Conservation (phyloP, 805 yeast species). For the Sugiyamaella valdiviana region DNA sequence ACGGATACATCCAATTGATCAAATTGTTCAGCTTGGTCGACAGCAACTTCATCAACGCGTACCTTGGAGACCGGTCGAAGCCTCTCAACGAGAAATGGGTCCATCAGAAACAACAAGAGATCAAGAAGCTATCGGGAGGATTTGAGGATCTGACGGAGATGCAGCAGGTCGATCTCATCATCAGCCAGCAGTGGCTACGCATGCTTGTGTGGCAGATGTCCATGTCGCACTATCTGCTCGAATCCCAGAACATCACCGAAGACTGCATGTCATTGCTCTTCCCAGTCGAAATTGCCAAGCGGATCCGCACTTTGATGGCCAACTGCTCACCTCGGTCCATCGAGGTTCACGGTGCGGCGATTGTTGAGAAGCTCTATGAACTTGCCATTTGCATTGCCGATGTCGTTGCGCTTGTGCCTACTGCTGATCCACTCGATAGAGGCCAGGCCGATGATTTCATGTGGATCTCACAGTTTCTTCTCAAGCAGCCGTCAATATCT, state of each 20-base stretch:
- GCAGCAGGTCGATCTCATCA: slow-evolving; percentile 14
- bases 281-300: slow-evolving; percentile 13
- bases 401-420: slow-evolving; percentile 8
- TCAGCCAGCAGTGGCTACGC: slow-evolving; percentile 17
- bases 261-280: slow-evolving; percentile 14
- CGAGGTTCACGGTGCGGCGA: slow-evolving; percentile 12
- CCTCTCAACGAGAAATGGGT: slow-evolving; percentile 11
- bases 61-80: slow-evolving; percentile 4
- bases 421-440: slow-evolving; percentile 8
- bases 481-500: slow-evolving; percentile 8
- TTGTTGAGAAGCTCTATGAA: slow-evolving; percentile 12
- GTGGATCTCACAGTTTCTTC: slow-evolving; percentile 13
- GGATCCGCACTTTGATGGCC: slow-evolving; percentile 6
- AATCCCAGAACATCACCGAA: not conserved
- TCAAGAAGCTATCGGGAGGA: slow-evolving; percentile 4
- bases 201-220: slow-evolving; percentile 18
- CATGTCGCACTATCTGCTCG: slow-evolving; percentile 11
- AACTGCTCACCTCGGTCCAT: slow-evolving; percentile 6
- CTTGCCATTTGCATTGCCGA: slow-evolving; percentile 12
- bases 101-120: slow-evolving; percentile 9
- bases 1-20: slow-evolving; percentile 13
- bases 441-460: slow-evolving; percentile 11
- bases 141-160: slow-evolving; percentile 9
- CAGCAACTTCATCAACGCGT: slow-evolving; percentile 12
- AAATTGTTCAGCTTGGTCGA: slow-evolving; percentile 15